Evolutionary conservation across 441 rosid species (phyloP), one percentile per base, ranked within the genome.

Genomic region (Flueggea neowawraea): DNA sequence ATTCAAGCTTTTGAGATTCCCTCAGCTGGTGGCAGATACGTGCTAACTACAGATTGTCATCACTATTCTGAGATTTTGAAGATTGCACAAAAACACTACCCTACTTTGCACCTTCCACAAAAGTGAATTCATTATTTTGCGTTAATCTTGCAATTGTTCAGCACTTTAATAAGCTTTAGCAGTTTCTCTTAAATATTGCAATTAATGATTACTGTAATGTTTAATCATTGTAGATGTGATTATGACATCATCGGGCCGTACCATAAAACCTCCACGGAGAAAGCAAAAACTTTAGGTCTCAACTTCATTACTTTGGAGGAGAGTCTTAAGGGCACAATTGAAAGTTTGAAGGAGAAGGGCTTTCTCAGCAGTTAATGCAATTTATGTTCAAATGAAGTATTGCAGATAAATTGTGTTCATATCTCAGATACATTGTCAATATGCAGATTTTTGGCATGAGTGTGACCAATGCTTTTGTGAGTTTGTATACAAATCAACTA

Each of bases 1-100:
- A 62, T 88, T 57, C 80, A 55, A 67, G 93, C 97, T 22, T 72
- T 82, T 65, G 89, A 86, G 75, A 65, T 75, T 65, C 77, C 83
- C 56, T 67, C 66, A 48, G 89, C 95, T 7, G 55, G 64, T 68
- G 89, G 89, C 48, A 78, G 95, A 78, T 90, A 84, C 58, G 73
- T 75, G 55, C 16, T 83, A 31, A 80, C 76, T 49, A 88, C 63
- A 60, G 63, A 67, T 64, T 77, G 69, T 52, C 47, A 64, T n/a
- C 83, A 80, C 67, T 67, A 63, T 64, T 72, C 79, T 15, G 82
- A 82, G 55, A 64, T 67, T 69, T 63, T 81, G 69, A 73, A 75
- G 72, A 77, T 73, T 39, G 64, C 84, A 44, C 75, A 52, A 6
- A 36, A 77, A 49, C 85, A 81, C 55, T 80, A 75, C 62, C 85